These are phyloP conservation scores for Jaminaea rosea DNA, from an alignment of 1,284 basidiomycete genomes.

Conservation along the genomic window DNA sequence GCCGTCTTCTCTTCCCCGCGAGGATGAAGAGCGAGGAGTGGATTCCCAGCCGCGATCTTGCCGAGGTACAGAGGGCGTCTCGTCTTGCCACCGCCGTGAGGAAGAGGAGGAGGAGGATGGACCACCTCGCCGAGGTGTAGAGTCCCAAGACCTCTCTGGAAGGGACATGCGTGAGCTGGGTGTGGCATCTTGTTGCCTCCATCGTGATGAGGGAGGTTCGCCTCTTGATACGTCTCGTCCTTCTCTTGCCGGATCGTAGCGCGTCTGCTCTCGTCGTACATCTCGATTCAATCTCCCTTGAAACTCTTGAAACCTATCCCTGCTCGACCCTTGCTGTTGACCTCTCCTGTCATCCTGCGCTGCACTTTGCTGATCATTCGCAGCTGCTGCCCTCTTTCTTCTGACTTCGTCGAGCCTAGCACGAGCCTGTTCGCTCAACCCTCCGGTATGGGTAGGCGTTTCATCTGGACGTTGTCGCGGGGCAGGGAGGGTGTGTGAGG, in stretches of 20 bases:
- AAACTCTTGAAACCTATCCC: conserved; percentile 2
- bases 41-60: conserved; percentile 23
- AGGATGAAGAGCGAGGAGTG: conserved; percentile 10
- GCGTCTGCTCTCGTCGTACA: background rate
- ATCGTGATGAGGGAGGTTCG: background rate
- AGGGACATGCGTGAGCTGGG: conserved; percentile 3
- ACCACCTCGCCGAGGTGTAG: conserved; percentile 13
- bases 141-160: conserved; percentile 22
- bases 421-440: conserved; percentile 21
- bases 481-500: conserved; percentile 12
- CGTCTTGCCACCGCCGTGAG: background rate
- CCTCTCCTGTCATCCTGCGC: background rate
- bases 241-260: conserved; percentile 1
- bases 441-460: conserved; percentile 29
- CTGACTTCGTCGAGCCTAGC: conserved; percentile 17
- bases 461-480: conserved; percentile 13
- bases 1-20: conserved; percentile 55
- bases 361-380: background rate
- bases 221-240: background rate
- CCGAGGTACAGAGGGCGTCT: conserved; percentile 10
- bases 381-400: conserved; percentile 6
- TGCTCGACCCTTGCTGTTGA: no score
- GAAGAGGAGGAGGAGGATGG: background rate
- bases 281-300: conserved; percentile 5
- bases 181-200: conserved; percentile 4